Percentiles rank a stretch among this genome's conserved stretches.
These are phyloP conservation scores for Chaetoceros tenuissimus DNA, from an alignment of 108 stramenopile genomes.

Conservation along the genomic window DNA sequence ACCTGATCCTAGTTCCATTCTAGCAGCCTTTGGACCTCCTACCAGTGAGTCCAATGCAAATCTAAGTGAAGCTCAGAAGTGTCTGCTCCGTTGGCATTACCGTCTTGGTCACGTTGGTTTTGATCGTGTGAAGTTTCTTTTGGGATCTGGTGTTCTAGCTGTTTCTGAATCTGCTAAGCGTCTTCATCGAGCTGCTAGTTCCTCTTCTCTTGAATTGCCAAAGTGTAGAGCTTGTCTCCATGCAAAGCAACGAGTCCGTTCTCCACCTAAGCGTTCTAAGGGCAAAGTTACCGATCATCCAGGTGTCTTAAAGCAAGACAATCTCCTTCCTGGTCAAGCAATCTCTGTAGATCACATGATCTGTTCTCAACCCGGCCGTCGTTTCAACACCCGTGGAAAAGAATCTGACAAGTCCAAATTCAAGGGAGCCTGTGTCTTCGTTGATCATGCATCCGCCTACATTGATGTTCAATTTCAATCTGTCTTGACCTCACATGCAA, in stretches of 20 bases:
- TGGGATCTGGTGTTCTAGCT: conserved; percentile 1
- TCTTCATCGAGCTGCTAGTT: conserved; percentile 1
- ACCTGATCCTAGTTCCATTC: background rate
- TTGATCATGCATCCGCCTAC: conserved; percentile 13
- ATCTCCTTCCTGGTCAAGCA: conserved; percentile 20
- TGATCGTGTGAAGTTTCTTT: background rate
- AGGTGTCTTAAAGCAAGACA: conserved; percentile 1
- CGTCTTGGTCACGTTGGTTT: background rate
- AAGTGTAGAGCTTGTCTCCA: background rate
- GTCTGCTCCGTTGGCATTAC: background rate
- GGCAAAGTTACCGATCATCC: background rate
- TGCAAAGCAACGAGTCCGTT: background rate
- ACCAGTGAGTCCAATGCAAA: background rate
- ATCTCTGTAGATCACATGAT: conserved; percentile 34
- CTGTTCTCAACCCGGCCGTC: conserved; percentile 13
- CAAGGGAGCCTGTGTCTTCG: conserved; percentile 24
- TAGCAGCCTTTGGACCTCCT: background rate
- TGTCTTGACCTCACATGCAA: background rate
- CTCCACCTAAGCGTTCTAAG: background rate
- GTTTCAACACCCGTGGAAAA: conserved; percentile 18
- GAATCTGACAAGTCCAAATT: background rate
- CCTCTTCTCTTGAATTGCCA: background rate
- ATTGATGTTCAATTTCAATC: background rate
- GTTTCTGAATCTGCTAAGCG: background rate
- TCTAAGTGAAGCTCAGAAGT: background rate